Percentiles rank a stretch among this genome's conserved stretches.
Conservation (phyloP, 2,329 filamentous ascomycete genomes). For the Pseudocercospora pini-densiflorae region DNA sequence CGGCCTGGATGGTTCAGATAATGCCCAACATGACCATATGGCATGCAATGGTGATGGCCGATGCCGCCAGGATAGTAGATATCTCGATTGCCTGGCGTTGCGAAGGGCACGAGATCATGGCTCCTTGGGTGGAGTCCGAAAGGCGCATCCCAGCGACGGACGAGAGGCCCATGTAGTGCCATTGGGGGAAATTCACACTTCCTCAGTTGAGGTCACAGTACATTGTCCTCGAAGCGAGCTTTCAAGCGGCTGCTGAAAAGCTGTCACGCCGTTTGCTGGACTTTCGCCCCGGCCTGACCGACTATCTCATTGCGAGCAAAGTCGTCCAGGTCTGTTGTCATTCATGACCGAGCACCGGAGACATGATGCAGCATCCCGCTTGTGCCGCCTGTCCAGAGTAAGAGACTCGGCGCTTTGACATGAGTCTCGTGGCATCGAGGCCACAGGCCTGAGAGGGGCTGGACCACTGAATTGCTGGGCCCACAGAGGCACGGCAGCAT, state of each 20-base stretch:
- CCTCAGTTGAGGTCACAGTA: not conserved
- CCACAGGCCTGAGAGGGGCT: not conserved
- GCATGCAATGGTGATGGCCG: not conserved
- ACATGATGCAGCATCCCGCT: not conserved
- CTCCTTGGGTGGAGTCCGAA: not conserved
- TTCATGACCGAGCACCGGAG: not conserved
- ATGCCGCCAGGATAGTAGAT: conserved; percentile 21
- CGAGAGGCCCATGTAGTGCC: not conserved
- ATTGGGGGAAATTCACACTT: not conserved
- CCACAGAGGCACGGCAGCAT: not conserved
- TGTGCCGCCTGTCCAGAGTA: not conserved
- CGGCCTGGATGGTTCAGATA: not conserved
- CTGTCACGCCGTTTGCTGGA: not conserved
- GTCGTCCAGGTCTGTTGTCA: not conserved
- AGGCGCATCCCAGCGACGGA: not conserved
- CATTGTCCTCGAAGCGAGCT: not conserved
- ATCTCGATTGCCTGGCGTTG: conserved; percentile 23
- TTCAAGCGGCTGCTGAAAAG: not conserved
- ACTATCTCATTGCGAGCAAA: not conserved
- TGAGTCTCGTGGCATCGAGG: not conserved
- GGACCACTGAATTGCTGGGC: not conserved
- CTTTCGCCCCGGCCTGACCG: not conserved
- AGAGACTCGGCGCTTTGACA: not conserved
- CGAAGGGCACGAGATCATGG: conserved; percentile 25
- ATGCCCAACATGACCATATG: not conserved